A percentile compares a stretch with the other conserved stretches of the same genome.
Conservation (phyloP, 352 stramenopile genomes). For the Thraustotheca clavata region DNA sequence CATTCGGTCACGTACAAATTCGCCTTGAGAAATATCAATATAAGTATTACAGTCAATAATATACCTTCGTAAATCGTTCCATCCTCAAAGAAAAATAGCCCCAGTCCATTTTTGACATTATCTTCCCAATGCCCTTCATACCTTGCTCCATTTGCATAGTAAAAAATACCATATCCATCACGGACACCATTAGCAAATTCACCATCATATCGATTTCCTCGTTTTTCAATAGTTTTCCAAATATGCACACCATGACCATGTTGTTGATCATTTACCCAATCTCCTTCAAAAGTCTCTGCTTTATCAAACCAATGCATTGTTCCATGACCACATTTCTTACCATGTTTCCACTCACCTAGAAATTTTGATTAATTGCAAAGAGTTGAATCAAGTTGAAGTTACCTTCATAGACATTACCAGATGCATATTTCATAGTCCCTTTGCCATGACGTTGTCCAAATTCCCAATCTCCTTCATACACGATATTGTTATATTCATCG, state of each 20-base stretch:
- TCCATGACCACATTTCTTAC: constrained; percentile 62
- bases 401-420: constrained; percentile 33
- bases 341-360: constrained; percentile 56
- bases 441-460: constrained; percentile 40
- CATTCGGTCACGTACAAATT: constrained; percentile 11
- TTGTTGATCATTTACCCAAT: constrained; percentile 62
- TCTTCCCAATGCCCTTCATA: constrained; percentile 78
- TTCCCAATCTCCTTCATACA: constrained; percentile 52
- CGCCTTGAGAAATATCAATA: background rate
- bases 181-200: constrained; percentile 35
- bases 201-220: constrained; percentile 5
- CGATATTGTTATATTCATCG: constrained; percentile 26
- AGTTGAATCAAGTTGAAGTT: too few relatives aligned
- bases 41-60: background rate
- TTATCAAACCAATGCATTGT: constrained; percentile 64
- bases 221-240: constrained; percentile 36
- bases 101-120: constrained; percentile 59
- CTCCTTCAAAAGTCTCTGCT: constrained; percentile 57
- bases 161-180: constrained; percentile 63
- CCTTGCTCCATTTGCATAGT: constrained; percentile 76
- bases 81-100: constrained; percentile 34
- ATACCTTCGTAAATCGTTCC: constrained; percentile 25
- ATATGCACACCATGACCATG: constrained; percentile 73
- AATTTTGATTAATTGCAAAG: constrained; percentile 24
- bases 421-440: constrained; percentile 59